Base-by-base conservation (phyloP, 2,329 filamentous ascomycete species). In the Hypoxylon sp. region DNA sequence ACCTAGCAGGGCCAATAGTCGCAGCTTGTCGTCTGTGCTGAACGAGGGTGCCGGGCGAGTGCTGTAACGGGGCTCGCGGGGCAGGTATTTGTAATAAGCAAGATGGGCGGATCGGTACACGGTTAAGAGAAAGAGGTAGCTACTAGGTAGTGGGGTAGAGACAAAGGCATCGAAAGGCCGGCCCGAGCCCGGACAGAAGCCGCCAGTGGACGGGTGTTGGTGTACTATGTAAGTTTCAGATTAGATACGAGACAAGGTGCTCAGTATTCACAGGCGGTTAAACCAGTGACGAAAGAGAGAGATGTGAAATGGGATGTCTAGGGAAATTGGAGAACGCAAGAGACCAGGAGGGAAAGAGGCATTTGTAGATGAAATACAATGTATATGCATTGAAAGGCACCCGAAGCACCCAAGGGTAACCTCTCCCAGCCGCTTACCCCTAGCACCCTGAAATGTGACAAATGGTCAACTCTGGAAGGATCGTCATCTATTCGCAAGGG, bases 231-330 rank as follows among this genome's bases (percentile, higher is more conserved):
- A 61, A 70, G 69, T 28, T 43, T 26, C 24, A 26, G 24, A 26
- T 26, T 4, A 41, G 54, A 70, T 59, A 69, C 65, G 68, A 71
- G 68, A 72, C 71, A 68, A 52, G 34, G 46, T 43, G 4, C 4
- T n/a, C n/a, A 7, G 47, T 64, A 58, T 68, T 11, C 15, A n/a
- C n/a, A n/a, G 68, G 71, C 71, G 71, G 69, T 64, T 72, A 72
- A 64, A 66, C 55, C 54, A 59, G 41, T 30, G 50, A 44, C 15
- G 43, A 59, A 52, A 13, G 54, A 28, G 51, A 47, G 46, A 46
- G 41, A 39, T 19, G 26, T 48, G 28, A 32, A 57, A 15, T 53
- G 47, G 32, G 26, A 30, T 49, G 28, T 22, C 46, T 46, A 22
- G n/a, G 44, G 47, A 41, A 17, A 43, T 11, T 13, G 47, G 50